A percentile compares a stretch with the other conserved stretches of the same genome.
phyloP scores from a whole-genome alignment of 352 stramenopile species.

The Lagenidium giganteum region DNA sequence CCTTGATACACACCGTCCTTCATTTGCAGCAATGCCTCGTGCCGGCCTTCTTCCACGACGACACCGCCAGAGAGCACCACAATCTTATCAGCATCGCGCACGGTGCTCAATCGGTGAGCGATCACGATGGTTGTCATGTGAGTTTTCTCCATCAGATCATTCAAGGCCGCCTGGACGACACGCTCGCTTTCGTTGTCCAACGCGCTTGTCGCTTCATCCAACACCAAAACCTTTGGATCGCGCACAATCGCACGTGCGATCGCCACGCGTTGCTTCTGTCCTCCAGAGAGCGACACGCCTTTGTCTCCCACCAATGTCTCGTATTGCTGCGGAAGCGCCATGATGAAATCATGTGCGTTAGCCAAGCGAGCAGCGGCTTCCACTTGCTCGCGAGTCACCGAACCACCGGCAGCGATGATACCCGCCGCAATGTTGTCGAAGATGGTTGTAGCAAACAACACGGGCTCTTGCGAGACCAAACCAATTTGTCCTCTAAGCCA shows the following conservation, averaged over 20 bases:
- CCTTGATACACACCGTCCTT: conserved; percentile 7
- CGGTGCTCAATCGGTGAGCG: conserved; percentile 11
- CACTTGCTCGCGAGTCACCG: conserved; percentile 45
- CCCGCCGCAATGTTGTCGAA: conserved; percentile 69
- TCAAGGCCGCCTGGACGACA: neutral
- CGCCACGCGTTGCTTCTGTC: conserved; percentile 30
- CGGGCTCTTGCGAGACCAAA: conserved; percentile 64
- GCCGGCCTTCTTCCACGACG: conserved; percentile 14
- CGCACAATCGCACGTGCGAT: neutral
- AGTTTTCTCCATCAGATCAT: conserved; percentile 11
- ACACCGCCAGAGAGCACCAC: conserved; percentile 10
- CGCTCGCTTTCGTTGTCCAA: conserved; percentile 1
- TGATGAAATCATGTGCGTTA: conserved; percentile 35
- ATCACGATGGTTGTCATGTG: conserved; percentile 22
- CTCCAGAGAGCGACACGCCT: conserved; percentile 53
- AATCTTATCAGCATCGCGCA: conserved; percentile 17
- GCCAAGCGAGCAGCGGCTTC: conserved; percentile 27
- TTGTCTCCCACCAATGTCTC: conserved; percentile 24
- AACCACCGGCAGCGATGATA: neutral
- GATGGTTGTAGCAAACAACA: conserved; percentile 72
- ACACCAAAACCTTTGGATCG: neutral
- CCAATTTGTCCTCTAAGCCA: conserved; percentile 30
- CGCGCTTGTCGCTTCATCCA: conserved; percentile 5
- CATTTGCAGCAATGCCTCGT: conserved; percentile 10
- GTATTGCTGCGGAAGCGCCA: conserved; percentile 71